Evolutionary conservation across 164 flowering plant species (phyloP), one percentile per base, ranked within the genome.

Genomic region (Tinospora cordifolia): DNA sequence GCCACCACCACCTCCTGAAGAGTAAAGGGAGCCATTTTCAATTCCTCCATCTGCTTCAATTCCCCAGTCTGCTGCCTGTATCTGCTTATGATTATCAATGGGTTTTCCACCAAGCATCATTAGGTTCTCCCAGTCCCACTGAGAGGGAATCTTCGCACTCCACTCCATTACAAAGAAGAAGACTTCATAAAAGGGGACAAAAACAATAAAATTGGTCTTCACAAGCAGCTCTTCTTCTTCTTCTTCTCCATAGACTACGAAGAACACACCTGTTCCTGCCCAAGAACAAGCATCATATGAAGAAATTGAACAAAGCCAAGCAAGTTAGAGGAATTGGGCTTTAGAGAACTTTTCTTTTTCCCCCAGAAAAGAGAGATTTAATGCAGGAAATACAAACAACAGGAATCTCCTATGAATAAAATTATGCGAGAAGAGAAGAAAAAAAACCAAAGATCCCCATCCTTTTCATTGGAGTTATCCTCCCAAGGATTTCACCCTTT

Each of bases 51-150:
- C 85, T 41, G 75, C 83, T n/a, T 76, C 87, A 54, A 73, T 41
- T 51, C 78, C 85, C 85, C 87, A 87, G 57, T 83, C 89, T n/a
- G 76, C 66, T 12, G 71, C 73, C 68, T 73, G 79, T 39, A 65
- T 34, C 73, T 77, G 75, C 76, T 74, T 79, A 8, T 82, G 70
- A 51, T 65, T 74, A 62, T 83, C 85, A 75, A 78, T 49, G 13
- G 75, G 54, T 64, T 75, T 81, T 39, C 81, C 76, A 78, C 74
- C 76, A 65, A 75, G 74, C 73, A 77, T 78, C 25, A 72, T 66
- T 19, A 77, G 67, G 69, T 82, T 84, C 36, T 85, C 85, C 88
- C 87, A 85, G 51, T 87, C 91, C 87, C 85, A 84, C 67, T 74
- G 83, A 30, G 76, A 34, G 36, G 83, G 80, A 54, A 82, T 63